Percentiles rank a stretch among this genome's conserved stretches.
These are phyloP conservation scores for Gloeophyllum trabeum DNA, from an alignment of 768 basidiomycete species.

Conservation along the genomic window DNA sequence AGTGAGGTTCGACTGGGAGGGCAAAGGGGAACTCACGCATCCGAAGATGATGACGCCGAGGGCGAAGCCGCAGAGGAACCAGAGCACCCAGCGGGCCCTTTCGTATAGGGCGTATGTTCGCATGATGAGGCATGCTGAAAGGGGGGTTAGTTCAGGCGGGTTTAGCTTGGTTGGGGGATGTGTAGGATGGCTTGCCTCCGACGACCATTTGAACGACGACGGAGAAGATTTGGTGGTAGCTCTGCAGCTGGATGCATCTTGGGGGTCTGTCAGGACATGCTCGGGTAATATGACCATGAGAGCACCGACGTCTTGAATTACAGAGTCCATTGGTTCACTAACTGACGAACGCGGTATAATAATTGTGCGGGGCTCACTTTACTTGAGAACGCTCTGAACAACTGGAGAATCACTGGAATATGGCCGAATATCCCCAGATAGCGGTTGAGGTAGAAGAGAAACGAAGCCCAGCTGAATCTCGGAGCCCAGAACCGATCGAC, in stretches of 20 bases:
- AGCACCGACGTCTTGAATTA: too few species aligned
- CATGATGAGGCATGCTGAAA: slow-evolving; percentile 30
- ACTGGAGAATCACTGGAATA: slow-evolving; percentile 22
- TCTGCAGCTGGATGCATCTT: slow-evolving; percentile 22
- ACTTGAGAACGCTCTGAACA: too few species aligned
- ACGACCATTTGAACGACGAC: slow-evolving; percentile 21
- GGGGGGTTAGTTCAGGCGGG: too few species aligned
- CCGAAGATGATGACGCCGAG: slow-evolving; percentile 15
- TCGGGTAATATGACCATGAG: too few species aligned
- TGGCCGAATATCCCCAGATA: slow-evolving; percentile 28
- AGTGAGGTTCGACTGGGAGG: too few species aligned
- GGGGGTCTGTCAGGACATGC: background rate
- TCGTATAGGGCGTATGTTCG: slow-evolving; percentile 32
- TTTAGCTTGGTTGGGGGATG: background rate
- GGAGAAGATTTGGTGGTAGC: slow-evolving; percentile 24
- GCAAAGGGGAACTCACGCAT: slow-evolving; percentile 18
- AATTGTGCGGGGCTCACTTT: too few species aligned
- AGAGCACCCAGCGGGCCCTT: slow-evolving; percentile 20
- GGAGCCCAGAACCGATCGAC: slow-evolving; percentile 31
- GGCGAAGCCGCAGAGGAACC: slow-evolving; percentile 15
- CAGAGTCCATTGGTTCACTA: too few species aligned
- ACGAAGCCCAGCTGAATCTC: slow-evolving; percentile 19
- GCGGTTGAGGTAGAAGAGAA: slow-evolving; percentile 30
- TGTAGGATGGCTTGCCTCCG: slow-evolving; percentile 13
- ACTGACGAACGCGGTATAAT: too few species aligned